Conservation (phyloP, 1,284 basidiomycete genomes). For the Fomitopsis palustris region DNA sequence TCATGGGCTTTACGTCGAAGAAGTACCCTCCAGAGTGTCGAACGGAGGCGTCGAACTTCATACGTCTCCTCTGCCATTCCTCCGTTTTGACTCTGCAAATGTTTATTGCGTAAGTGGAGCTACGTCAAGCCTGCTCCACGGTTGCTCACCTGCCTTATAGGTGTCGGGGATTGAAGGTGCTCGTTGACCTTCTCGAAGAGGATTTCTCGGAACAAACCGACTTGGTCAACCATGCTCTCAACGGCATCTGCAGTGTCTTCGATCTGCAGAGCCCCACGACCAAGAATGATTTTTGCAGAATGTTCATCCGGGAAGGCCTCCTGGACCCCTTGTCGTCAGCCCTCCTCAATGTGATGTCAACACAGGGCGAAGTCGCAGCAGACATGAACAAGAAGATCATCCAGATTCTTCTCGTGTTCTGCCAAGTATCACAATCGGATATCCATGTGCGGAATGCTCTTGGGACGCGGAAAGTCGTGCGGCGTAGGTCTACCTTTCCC, state of each 20-base stretch:
- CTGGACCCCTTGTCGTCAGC: constrained; percentile 91
- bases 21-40: constrained; percentile 92
- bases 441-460: constrained; percentile 89
- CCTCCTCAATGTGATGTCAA: constrained; percentile 82
- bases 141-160: constrained; percentile 36
- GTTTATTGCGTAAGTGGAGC: constrained; percentile 82
- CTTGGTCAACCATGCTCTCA: constrained; percentile 91
- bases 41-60: constrained; percentile 93
- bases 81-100: constrained; percentile 93
- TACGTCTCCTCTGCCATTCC: constrained; percentile 88
- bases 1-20: constrained; percentile 95
- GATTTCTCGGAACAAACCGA: constrained; percentile 88
- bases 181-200: constrained; percentile 95
- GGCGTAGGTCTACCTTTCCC: constrained; percentile 55
- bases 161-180: constrained; percentile 89
- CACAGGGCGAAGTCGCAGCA: constrained; percentile 60
- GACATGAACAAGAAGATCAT: constrained; percentile 88
- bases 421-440: constrained; percentile 93
- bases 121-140: not conserved
- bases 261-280: constrained; percentile 94
- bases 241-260: constrained; percentile 93
- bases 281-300: constrained; percentile 96
- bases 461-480: constrained; percentile 84
- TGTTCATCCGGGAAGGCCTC: constrained; percentile 95
- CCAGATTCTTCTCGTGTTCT: constrained; percentile 89